Conservation (phyloP, 306 rosid genomes). For the Prunus campanulata region DNA sequence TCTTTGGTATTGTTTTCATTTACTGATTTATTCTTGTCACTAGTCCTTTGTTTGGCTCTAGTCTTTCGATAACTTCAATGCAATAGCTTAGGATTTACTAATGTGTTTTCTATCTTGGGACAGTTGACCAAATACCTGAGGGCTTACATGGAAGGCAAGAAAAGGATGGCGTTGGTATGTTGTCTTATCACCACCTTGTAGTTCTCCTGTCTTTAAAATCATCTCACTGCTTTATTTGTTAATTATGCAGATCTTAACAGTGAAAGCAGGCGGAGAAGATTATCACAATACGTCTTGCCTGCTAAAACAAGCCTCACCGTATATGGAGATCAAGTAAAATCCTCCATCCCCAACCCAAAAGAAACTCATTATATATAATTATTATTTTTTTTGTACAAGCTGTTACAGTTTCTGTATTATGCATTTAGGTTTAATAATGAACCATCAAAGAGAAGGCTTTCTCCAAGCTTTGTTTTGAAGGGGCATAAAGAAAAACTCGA, state of each 20-base stretch:
- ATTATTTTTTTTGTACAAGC: background rate
- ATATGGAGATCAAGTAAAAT: conserved; percentile 77
- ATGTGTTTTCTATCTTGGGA: conserved; percentile 13
- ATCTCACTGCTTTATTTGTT: background rate
- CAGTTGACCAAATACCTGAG: conserved; percentile 87
- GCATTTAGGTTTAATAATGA: conserved; percentile 60
- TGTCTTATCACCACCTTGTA: conserved; percentile 7
- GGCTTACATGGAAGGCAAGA: conserved; percentile 90
- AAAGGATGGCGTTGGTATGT: conserved; percentile 86
- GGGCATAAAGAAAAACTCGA: conserved; percentile 52
- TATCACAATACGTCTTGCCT: conserved; percentile 73
- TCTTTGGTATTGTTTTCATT: conserved; percentile 60
- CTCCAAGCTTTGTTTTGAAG: conserved; percentile 54
- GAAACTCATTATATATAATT: conserved; percentile 10
- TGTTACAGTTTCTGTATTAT: conserved; percentile 18
- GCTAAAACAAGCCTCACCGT: conserved; percentile 85
- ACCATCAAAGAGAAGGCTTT: conserved; percentile 58
- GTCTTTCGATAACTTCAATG: background rate
- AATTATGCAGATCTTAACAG: conserved; percentile 62
- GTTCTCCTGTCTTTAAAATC: background rate
- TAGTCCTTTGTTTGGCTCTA: too few relatives aligned
- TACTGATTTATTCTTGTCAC: conserved; percentile 5
- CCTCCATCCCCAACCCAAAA: background rate
- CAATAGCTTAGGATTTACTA: conserved; percentile 3
- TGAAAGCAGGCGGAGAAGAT: conserved; percentile 75